Base-by-base conservation (phyloP, 352 stramenopile genomes). In the Globisporangium perplexum region DNA sequence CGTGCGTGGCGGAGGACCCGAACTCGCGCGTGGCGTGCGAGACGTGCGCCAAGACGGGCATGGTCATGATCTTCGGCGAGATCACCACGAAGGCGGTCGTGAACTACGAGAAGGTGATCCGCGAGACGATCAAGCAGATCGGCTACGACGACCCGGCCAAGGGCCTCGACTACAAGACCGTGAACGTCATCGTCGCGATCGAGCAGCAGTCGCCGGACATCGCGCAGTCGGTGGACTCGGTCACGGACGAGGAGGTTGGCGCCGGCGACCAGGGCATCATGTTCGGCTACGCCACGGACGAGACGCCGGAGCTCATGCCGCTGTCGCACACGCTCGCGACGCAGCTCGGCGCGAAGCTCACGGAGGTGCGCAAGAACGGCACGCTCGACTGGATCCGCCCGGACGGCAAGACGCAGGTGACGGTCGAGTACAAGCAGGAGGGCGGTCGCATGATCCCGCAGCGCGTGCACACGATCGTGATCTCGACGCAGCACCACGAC, bases 61-160 rank as follows among this genome's bases (percentile, higher is more conserved):
- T 99, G 88, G 96, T 99, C 60, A 99, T 99, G 96, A 98, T 99
- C 68, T 99, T 99, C 68, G 97, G 97, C 57, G 97, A 99, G 86
- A 99, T 99, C 74, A 98, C 95, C 60, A 99, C 97, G 53, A 97
- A 96, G 65, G 96, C 96, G 51, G 98, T 96, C 43, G 96, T 99
- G 44, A 98, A 99, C 79, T 99, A 99, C 83, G 97, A 99, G 77
- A 96, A 98, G 77, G 87, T 98, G 44, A 98, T 99, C 62, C 96
- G 97, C 53, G 96, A 99, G 67, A 97, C 96, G 10, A 96, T 99
- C 72, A 98, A 98, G 75, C 90, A 98, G 68, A 99, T 99, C 55
- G 97, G 97, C 47, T 99, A 99, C 80, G 97, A 99, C 70, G 94
- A 98, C 72, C 91, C 93, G 4, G 96, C 94, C 69, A 99, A 99